Percentiles rank a stretch among this genome's conserved stretches.
These are phyloP conservation scores for Colletotrichum sublineola DNA, from an alignment of 2,329 filamentous ascomycete genomes.

Conservation along the genomic window DNA sequence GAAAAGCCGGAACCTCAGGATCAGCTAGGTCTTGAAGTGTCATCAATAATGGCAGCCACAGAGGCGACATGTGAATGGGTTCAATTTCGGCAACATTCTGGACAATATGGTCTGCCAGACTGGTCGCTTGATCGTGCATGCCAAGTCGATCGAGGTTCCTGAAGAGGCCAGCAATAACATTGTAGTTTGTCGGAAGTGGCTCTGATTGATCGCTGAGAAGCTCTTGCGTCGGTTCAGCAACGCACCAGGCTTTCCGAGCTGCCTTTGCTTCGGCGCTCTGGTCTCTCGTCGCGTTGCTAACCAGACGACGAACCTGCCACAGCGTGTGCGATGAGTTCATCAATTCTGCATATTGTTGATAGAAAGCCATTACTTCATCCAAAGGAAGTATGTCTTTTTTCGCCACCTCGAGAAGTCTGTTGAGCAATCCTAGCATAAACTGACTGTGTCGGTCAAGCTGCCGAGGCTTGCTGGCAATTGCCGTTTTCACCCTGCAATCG, in stretches of 20 bases:
- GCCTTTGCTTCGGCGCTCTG: constrained; percentile 23
- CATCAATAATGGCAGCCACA: constrained; percentile 32
- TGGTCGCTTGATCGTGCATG: constrained; percentile 15
- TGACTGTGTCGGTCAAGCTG: background rate
- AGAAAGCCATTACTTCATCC: constrained; percentile 23
- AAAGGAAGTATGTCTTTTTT: constrained; percentile 10
- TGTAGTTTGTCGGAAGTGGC: constrained; percentile 3
- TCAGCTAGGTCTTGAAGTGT: constrained; percentile 33
- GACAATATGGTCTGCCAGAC: constrained; percentile 17
- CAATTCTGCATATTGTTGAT: background rate
- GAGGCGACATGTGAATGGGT: constrained; percentile 28
- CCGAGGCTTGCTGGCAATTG: constrained; percentile 5
- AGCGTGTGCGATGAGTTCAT: background rate
- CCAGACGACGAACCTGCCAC: constrained; percentile 11
- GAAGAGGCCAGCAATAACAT: constrained; percentile 32
- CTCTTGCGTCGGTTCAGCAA: constrained; percentile 11
- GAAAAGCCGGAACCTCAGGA: constrained; percentile 13
- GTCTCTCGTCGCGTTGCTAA: constrained; percentile 24
- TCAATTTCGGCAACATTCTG: constrained; percentile 13
- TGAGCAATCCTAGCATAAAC: constrained; percentile 32
- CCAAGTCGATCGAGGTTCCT: constrained; percentile 31
- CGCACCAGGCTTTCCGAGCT: constrained; percentile 29
- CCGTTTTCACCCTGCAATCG: constrained; percentile 2
- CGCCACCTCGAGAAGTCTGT: constrained; percentile 28
- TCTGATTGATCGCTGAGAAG: background rate